phyloP scores from a whole-genome alignment of 306 rosid species.

The Sphenostylis stenocarpa region DNA sequence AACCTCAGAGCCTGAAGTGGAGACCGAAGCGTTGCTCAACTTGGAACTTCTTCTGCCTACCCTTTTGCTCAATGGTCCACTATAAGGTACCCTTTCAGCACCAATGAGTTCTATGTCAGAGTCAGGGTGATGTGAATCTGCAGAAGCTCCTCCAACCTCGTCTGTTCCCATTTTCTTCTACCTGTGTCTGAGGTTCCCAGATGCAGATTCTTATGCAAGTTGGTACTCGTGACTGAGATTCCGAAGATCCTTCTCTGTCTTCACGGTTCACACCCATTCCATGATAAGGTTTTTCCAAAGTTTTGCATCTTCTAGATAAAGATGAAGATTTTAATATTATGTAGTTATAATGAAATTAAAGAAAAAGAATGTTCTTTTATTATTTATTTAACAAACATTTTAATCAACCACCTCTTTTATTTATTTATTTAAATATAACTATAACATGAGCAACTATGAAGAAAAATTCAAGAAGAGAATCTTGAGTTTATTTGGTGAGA shows the following conservation, averaged over 20 bases:
- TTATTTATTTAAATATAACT: no score
- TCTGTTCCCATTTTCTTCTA: conserved; percentile 27
- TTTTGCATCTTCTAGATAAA: background rate
- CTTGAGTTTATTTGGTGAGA: no score
- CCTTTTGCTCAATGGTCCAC: conserved; percentile 45
- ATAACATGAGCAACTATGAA: no score
- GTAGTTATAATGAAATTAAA: background rate
- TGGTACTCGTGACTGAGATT: background rate
- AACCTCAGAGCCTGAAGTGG: conserved; percentile 6
- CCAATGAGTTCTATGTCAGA: conserved; percentile 45
- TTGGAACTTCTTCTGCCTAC: conserved; percentile 36
- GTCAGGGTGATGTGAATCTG: conserved; percentile 28
- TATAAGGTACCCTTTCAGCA: conserved; percentile 26
- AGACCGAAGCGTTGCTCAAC: conserved; percentile 13
- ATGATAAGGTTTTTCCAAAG: background rate
- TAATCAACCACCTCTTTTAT: no score
- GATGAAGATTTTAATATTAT: background rate
- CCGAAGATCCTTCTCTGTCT: background rate
- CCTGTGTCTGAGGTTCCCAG: background rate
- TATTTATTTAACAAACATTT: no score
- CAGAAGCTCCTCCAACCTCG: conserved; percentile 13
- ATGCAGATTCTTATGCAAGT: background rate
- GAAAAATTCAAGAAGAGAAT: no score
- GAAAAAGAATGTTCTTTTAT: no score
- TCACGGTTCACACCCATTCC: background rate